phyloP scores from a whole-genome alignment of 495 filamentous ascomycete species.

The Tuber indicum region DNA sequence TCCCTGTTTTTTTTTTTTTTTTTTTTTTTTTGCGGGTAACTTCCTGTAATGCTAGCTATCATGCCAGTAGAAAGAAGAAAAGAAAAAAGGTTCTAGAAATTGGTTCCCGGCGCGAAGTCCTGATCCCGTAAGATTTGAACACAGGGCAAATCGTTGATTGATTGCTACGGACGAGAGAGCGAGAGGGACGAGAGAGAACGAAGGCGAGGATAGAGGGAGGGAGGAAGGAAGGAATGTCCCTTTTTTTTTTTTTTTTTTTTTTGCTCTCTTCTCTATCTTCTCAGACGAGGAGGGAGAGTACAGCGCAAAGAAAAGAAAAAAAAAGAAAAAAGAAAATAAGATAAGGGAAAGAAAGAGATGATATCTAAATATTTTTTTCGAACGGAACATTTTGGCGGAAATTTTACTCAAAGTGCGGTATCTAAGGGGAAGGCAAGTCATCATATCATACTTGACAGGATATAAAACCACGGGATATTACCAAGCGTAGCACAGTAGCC shows the following conservation, averaged over 20 bases:
- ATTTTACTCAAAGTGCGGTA: background rate
- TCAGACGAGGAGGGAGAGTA: no score
- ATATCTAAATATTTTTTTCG: background rate
- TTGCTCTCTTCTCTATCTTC: no score
- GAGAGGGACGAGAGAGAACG: background rate
- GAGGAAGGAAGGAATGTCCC: background rate
- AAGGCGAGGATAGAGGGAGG: background rate
- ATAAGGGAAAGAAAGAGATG: background rate
- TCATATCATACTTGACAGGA: background rate
- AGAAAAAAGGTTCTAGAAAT: background rate
- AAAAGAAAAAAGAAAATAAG: background rate
- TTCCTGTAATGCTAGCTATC: background rate
- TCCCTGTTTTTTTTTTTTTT: background rate
- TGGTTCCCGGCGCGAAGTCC: background rate
- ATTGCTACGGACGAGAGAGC: conserved; percentile 4
- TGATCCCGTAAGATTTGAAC: conserved; percentile 1
- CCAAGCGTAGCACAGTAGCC: background rate
- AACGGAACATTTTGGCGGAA: background rate
- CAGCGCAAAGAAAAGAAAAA: background rate
- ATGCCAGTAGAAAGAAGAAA: background rate
- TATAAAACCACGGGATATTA: background rate
- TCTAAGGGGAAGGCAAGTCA: background rate
- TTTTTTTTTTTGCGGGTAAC: background rate
- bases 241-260: no score
- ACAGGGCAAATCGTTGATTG: background rate